A percentile compares a stretch with the other conserved stretches of the same genome.
Conservation (phyloP, 2,329 filamentous ascomycete species). For the Alternaria longipes region DNA sequence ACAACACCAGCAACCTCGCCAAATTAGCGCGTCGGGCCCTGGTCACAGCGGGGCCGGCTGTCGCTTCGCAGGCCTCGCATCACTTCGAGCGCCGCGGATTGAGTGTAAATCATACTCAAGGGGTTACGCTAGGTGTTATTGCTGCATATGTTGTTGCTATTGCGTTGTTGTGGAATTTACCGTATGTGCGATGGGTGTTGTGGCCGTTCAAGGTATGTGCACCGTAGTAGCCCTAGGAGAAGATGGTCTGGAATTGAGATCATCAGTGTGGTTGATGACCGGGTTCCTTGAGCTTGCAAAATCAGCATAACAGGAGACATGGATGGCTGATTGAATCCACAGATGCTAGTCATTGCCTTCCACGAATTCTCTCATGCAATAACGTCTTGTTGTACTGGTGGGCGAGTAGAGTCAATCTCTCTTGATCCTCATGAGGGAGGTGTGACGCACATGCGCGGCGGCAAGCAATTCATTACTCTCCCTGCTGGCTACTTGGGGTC, state of each 20-base stretch:
- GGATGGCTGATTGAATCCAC: slow-evolving; percentile 2
- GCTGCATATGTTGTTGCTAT: slow-evolving; percentile 76
- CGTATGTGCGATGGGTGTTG: slow-evolving; percentile 75
- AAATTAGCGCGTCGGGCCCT: slow-evolving; percentile 41
- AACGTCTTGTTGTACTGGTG: slow-evolving; percentile 75
- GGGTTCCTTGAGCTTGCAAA: not conserved
- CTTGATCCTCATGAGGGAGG: slow-evolving; percentile 80
- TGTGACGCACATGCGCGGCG: slow-evolving; percentile 79
- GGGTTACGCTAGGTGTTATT: slow-evolving; percentile 75
- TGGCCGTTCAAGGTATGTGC: slow-evolving; percentile 79
- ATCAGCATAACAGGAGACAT: not conserved
- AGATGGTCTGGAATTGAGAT: not conserved
- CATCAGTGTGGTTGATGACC: not conserved
- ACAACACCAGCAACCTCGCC: slow-evolving; percentile 21
- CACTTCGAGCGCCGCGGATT: slow-evolving; percentile 63
- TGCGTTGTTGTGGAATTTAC: slow-evolving; percentile 80
- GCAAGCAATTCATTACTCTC: slow-evolving; percentile 73
- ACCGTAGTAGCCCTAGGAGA: not conserved
- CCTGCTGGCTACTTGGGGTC: slow-evolving; percentile 82
- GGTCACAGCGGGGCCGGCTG: slow-evolving; percentile 37
- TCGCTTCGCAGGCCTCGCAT: slow-evolving; percentile 31
- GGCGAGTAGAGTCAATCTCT: slow-evolving; percentile 76
- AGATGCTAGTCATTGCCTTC: slow-evolving; percentile 75
- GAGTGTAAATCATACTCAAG: slow-evolving; percentile 72
- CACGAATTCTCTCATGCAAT: slow-evolving; percentile 82